phyloP scores from a whole-genome alignment of 78 protist species.

The Pirum gemmata region DNA sequence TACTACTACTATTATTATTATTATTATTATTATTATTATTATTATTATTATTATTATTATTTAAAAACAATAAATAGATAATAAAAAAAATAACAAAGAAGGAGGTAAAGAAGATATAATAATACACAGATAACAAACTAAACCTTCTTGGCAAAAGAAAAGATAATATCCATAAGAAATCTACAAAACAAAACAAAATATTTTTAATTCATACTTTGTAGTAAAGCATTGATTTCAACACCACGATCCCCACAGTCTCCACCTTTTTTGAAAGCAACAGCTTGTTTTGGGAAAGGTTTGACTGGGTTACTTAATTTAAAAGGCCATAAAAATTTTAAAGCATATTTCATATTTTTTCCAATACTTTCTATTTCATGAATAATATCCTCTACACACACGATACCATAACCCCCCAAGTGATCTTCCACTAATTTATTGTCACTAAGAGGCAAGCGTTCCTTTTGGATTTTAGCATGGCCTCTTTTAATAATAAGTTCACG shows the following conservation, averaged over 20 bases:
- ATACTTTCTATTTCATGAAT: constrained; percentile 24
- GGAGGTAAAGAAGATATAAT: too few species aligned
- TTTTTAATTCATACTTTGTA: constrained; percentile 14
- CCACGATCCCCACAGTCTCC: constrained; percentile 41
- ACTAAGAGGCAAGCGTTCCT: constrained; percentile 8
- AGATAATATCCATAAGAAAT: too few species aligned
- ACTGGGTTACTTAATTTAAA: constrained; percentile 35
- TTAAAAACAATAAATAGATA: too few species aligned
- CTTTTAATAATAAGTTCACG: constrained; percentile 33
- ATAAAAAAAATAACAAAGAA: too few species aligned
- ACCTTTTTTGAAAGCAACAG: background rate
- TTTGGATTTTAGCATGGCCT: background rate
- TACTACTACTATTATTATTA: too few species aligned
- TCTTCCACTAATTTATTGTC: constrained; percentile 26
- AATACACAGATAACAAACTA: too few species aligned
- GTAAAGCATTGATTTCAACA: constrained; percentile 23
- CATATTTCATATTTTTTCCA: constrained; percentile 17
- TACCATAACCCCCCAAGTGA: constrained; percentile 24
- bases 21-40: too few species aligned
- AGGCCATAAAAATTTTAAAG: constrained; percentile 31
- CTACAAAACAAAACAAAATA: too few species aligned
- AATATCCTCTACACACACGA: constrained; percentile 43
- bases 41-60: too few species aligned
- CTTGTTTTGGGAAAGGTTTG: background rate
- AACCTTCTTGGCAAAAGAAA: too few species aligned